phyloP scores from a whole-genome alignment of 2,329 filamentous ascomycete genomes.

The Colletotrichum sp. region DNA sequence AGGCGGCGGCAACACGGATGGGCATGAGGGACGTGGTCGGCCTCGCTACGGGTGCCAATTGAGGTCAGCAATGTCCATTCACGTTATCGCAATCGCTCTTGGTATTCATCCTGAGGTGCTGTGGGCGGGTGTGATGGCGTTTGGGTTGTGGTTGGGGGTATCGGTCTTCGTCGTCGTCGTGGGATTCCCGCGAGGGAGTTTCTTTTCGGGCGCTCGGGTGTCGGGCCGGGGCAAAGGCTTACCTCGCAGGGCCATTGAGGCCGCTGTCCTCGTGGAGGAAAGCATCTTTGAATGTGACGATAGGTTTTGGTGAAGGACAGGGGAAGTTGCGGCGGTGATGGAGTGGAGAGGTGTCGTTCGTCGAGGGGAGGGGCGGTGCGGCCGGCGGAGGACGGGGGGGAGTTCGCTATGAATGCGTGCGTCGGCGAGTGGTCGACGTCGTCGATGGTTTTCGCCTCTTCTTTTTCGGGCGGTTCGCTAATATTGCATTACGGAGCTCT shows the following conservation, averaged over 20 bases:
- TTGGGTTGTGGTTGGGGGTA: neutral
- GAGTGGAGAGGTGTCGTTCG: slow-evolving; percentile 15
- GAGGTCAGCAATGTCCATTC: slow-evolving; percentile 24
- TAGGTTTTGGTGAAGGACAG: neutral
- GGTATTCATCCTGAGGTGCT: neutral
- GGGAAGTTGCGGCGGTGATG: neutral
- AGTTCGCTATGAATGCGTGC: neutral
- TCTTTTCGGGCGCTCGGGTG: neutral
- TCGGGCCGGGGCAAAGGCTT: slow-evolving; percentile 23
- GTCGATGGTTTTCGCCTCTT: slow-evolving; percentile 18
- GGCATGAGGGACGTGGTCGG: slow-evolving; percentile 67
- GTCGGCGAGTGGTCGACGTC: slow-evolving; percentile 13
- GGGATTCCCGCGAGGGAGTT: neutral
- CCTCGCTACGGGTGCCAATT: slow-evolving; percentile 55
- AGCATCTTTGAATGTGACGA: slow-evolving; percentile 41
- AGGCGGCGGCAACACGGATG: slow-evolving; percentile 66
- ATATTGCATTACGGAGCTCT: slow-evolving; percentile 1
- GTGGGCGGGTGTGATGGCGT: neutral
- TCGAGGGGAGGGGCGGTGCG: slow-evolving; percentile 6
- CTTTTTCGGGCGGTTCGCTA: slow-evolving; percentile 8
- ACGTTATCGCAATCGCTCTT: neutral
- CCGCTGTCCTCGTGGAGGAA: slow-evolving; percentile 53
- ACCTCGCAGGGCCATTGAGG: slow-evolving; percentile 59
- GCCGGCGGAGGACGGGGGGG: neutral
- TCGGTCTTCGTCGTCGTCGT: neutral